Conservation (phyloP, 139 green algal species). For the Chlamydomonas eustigma region DNA sequence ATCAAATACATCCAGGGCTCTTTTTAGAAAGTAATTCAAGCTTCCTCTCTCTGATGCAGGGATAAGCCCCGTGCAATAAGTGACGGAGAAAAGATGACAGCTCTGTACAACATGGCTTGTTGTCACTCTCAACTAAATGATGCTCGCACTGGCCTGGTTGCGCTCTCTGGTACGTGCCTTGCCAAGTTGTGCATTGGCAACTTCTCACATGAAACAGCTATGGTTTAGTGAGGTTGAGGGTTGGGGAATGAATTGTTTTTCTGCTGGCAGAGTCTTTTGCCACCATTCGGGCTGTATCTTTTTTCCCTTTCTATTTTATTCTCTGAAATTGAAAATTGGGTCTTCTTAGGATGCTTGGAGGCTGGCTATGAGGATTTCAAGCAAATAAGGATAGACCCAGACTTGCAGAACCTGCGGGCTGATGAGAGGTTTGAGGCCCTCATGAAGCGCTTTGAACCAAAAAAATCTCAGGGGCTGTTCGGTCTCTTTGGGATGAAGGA, state of each 20-base stretch:
- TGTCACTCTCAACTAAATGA: slow-evolving; percentile 61
- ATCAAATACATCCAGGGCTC: too few species aligned
- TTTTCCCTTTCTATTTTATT: too few species aligned
- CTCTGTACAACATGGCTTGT: slow-evolving; percentile 84
- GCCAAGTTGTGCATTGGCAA: slow-evolving; percentile 30
- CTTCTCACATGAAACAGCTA: neutral
- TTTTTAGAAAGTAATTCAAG: too few species aligned
- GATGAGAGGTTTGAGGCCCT: slow-evolving; percentile 64
- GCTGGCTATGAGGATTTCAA: slow-evolving; percentile 59
- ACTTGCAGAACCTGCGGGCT: slow-evolving; percentile 55
- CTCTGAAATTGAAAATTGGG: too few species aligned
- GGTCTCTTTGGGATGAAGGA: too few species aligned
- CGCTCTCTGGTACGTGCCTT: too few species aligned
- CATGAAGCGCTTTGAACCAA: neutral
- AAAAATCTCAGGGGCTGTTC: neutral
- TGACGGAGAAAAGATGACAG: slow-evolving; percentile 64
- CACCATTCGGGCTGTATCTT: too few species aligned
- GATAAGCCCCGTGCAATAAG: slow-evolving; percentile 72
- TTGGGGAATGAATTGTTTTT: neutral
- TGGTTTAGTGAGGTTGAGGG: neutral
- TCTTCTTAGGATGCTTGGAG: slow-evolving; percentile 58
- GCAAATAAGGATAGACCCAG: slow-evolving; percentile 66
- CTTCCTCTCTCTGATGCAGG: slow-evolving; percentile 24
- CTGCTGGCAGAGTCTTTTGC: too few species aligned
- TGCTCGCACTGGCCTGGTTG: slow-evolving; percentile 46